Conservation (phyloP, 495 filamentous ascomycete species). For the Corynascus novoguineensis region DNA sequence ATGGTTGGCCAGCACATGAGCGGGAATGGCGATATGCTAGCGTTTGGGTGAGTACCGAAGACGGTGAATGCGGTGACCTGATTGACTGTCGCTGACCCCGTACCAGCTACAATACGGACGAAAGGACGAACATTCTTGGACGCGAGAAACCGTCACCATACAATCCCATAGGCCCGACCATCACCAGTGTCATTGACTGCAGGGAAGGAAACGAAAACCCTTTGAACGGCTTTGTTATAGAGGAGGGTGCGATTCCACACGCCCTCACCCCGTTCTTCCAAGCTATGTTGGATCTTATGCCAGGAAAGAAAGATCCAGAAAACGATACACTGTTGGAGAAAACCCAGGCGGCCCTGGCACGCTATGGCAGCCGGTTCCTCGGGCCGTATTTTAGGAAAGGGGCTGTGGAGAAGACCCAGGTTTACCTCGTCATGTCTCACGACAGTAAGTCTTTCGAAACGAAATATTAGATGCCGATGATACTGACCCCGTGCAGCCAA, state of each 20-base stretch:
- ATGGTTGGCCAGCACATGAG: conserved; percentile 57
- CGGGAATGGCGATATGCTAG: conserved; percentile 62
- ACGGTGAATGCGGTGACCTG: background rate
- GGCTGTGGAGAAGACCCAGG: conserved; percentile 53
- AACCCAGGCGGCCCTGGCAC: conserved; percentile 42
- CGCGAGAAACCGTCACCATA: conserved; percentile 41
- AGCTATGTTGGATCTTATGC: conserved; percentile 51
- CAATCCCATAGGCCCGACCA: conserved; percentile 57
- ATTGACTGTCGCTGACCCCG: conserved; percentile 10
- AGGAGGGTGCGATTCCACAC: conserved; percentile 58
- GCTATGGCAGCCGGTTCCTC: conserved; percentile 46
- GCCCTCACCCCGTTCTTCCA: conserved; percentile 53
- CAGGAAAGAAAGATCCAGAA: conserved; percentile 44
- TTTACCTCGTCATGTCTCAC: conserved; percentile 68
- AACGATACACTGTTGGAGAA: conserved; percentile 35
- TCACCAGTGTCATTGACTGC: conserved; percentile 60
- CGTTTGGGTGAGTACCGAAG: conserved; percentile 48
- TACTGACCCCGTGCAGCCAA: conserved; percentile 36
- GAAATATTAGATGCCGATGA: background rate
- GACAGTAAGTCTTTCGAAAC: conserved; percentile 41
- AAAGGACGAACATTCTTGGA: conserved; percentile 53
- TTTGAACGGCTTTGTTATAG: conserved; percentile 59
- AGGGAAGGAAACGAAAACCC: conserved; percentile 48
- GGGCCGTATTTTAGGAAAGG: conserved; percentile 54
- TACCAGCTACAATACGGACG: conserved; percentile 51